phyloP scores from a whole-genome alignment of 1,284 basidiomycete species.

The Rhodotorula sp. region DNA sequence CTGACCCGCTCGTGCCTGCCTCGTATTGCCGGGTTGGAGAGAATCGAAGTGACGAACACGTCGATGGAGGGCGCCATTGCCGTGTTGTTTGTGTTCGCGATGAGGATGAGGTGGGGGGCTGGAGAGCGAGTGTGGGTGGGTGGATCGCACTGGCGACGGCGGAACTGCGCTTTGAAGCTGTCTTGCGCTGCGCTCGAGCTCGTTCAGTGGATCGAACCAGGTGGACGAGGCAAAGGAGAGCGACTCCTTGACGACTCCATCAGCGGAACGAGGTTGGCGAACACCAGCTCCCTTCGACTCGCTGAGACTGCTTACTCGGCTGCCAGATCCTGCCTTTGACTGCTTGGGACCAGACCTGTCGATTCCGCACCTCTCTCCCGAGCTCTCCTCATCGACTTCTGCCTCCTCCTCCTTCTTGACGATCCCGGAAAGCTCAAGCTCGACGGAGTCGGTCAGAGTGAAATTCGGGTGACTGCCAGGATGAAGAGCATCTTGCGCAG shows the following conservation, averaged over 20 bases:
- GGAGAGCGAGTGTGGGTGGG: background rate
- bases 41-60: conserved; percentile 37
- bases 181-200: background rate
- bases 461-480: background rate
- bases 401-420: no score
- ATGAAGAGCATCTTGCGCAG: background rate
- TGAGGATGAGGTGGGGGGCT: background rate
- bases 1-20: conserved; percentile 34
- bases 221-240: background rate
- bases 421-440: no score
- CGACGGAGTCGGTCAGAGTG: no score
- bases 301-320: no score
- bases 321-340: no score
- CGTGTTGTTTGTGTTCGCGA: background rate
- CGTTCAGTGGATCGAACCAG: background rate
- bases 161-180: background rate
- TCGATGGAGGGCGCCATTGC: conserved; percentile 31
- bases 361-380: no score
- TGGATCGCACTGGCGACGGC: no score
- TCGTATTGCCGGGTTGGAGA: conserved; percentile 28
- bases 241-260: background rate
- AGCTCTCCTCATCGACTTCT: no score
- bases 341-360: no score
- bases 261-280: no score
- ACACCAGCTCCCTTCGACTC: no score